Evolutionary conservation across 139 green algal genomes (phyloP).

Genomic region (Chlorella sp.): DNA sequence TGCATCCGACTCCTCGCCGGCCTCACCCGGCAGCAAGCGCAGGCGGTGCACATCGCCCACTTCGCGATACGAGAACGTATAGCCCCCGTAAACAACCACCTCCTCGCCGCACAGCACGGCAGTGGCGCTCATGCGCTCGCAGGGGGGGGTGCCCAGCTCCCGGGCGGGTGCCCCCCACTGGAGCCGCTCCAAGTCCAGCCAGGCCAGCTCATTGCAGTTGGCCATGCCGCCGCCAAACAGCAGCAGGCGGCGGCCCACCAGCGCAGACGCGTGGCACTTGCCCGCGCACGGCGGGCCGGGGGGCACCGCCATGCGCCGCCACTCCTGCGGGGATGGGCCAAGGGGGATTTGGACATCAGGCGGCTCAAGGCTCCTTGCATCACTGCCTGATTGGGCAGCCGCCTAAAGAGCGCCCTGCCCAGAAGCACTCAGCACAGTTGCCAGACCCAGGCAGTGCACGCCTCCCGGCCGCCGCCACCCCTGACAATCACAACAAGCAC

Average conservation of each 20-base stretch:
- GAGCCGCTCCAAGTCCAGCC: not conserved
- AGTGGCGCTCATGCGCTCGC: not conserved
- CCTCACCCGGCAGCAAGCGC: not conserved
- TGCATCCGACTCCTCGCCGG: not conserved
- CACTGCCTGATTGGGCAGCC: too few relatives aligned
- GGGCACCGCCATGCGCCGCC: not conserved
- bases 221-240: slow-evolving; percentile 23
- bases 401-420: too few relatives aligned
- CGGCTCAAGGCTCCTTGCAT: too few relatives aligned
- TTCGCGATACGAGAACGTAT: not conserved
- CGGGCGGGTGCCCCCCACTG: not conserved
- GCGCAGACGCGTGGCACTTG: slow-evolving; percentile 14
- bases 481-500: too few relatives aligned
- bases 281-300: not conserved
- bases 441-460: not conserved
- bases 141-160: not conserved
- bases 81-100: slow-evolving; percentile 13
- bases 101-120: slow-evolving; percentile 6
- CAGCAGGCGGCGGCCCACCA: slow-evolving; percentile 21
- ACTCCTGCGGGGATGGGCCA: slow-evolving; percentile 11
- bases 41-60: slow-evolving; percentile 7
- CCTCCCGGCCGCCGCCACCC: too few relatives aligned
- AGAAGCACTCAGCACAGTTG: too few relatives aligned
- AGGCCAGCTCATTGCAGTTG: slow-evolving; percentile 18
- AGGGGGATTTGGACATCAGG: too few relatives aligned